These are phyloP conservation scores for Lizonia empirigonia DNA, from an alignment of 2,329 filamentous ascomycete genomes.

Conservation along the genomic window DNA sequence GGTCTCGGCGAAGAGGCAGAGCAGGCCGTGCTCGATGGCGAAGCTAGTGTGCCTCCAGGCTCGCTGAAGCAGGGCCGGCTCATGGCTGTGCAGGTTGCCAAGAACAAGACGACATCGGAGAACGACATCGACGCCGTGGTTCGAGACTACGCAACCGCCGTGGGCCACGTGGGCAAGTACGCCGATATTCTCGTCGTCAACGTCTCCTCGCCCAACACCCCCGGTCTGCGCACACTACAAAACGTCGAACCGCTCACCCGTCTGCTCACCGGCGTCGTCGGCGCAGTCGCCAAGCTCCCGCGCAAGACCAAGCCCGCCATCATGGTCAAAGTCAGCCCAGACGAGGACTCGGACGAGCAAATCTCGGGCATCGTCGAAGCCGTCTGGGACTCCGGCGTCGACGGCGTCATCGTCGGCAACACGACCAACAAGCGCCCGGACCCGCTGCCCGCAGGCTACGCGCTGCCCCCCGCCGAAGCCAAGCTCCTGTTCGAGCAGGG, in stretches of 20 bases:
- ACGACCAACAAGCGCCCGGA: conserved; percentile 85
- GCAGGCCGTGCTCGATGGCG: conserved; percentile 74
- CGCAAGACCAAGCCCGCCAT: conserved; percentile 77
- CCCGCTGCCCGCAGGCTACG: conserved; percentile 69
- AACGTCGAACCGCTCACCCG: conserved; percentile 80
- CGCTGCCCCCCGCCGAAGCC: conserved; percentile 70
- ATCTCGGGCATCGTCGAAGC: conserved; percentile 81
- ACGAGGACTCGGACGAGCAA: conserved; percentile 86
- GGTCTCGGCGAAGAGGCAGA: conserved; percentile 67
- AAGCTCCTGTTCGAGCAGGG: conserved; percentile 75
- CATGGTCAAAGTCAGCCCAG: conserved; percentile 98
- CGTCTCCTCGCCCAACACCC: conserved; percentile 95
- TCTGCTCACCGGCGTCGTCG: conserved; percentile 81
- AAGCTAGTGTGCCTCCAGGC: conserved; percentile 79
- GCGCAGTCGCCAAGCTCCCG: conserved; percentile 71
- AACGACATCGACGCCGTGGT: conserved; percentile 80
- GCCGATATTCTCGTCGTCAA: conserved; percentile 98
- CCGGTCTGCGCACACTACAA: conserved; percentile 85
- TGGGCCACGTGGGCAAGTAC: conserved; percentile 79
- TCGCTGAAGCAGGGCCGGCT: conserved; percentile 76
- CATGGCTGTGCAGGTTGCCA: conserved; percentile 90
- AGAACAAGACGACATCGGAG: conserved; percentile 93
- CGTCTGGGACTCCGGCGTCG: conserved; percentile 71
- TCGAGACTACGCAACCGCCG: conserved; percentile 85
- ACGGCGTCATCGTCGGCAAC: conserved; percentile 96